Base-by-base conservation (phyloP, 2,329 filamentous ascomycete genomes). In the Xylariales sp. region DNA sequence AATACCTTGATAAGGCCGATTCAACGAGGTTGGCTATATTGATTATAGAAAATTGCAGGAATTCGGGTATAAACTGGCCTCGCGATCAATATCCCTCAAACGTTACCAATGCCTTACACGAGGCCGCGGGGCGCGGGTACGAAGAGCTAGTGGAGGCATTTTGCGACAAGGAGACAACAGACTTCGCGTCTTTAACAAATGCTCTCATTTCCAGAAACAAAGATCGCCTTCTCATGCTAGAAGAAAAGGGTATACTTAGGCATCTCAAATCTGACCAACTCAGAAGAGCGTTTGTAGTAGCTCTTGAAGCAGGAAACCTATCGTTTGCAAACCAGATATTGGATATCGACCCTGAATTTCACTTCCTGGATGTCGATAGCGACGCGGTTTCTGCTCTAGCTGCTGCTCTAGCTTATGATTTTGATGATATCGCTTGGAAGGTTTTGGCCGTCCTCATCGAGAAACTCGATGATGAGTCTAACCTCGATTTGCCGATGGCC, bases 391-490 rank as follows among this genome's bases (percentile, higher is more conserved):
- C 36, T 48, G 18, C 14, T 14, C 14, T 46, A 3, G 12, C 43
- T 34, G 12, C 36, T 28, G 61, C 61, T 12, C 45, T 64, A 3
- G 9, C 36, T 12, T 32, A 64, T 36, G 16, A 45, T 45, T 52
- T 58, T n/a, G 10, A 58, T 58, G 46, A 58, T n/a, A 58, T 64
- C 36, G 53, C 61, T 16, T 64, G 61, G 61, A 52, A 36, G 10
- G 5, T 57, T 14, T 18, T 60, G 9, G 16, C 57, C 3, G 3
- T 3, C 34, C 34, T 36, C 34, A 6, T 9, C n/a, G n/a, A n/a
- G n/a, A n/a, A n/a, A n/a, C n/a, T n/a, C n/a, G n/a, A n/a, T n/a
- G n/a, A n/a, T n/a, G n/a, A n/a, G n/a, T n/a, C n/a, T n/a, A n/a
- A n/a, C 9, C 9, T 36, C 3, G 6, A 4, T 3, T 7, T 0